These are phyloP conservation scores for Kalanchoe fedtschenkoi DNA, from an alignment of 164 flowering plant species.

Conservation along the genomic window DNA sequence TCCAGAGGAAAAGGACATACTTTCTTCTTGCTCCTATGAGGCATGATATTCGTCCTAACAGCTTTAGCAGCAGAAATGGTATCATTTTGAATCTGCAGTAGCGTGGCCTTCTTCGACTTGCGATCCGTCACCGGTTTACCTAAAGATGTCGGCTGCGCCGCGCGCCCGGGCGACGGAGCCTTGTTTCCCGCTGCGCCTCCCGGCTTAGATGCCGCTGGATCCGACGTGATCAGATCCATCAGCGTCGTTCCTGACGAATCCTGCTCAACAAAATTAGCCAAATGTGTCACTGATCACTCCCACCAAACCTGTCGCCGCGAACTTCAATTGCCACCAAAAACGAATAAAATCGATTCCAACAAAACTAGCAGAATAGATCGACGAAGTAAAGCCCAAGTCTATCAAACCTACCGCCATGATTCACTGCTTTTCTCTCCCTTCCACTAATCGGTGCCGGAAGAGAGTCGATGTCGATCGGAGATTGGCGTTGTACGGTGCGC, in stretches of 20 bases:
- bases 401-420: not conserved
- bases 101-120: constrained; percentile 47
- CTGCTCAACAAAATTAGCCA: constrained; percentile 15
- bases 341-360: not conserved
- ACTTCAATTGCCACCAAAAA: not conserved
- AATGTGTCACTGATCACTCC: not conserved
- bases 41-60: constrained; percentile 61
- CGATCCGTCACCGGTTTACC: constrained; percentile 48
- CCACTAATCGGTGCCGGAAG: not conserved
- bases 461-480: not conserved
- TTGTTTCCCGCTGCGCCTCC: constrained; percentile 15
- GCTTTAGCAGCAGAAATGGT: constrained; percentile 89
- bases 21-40: constrained; percentile 65
- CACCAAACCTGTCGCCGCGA: not conserved
- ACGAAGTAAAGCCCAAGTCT: not conserved
- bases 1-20: constrained; percentile 12
- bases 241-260: constrained; percentile 84
- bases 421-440: not conserved
- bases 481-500: not conserved
- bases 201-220: constrained; percentile 43
- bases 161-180: constrained; percentile 17
- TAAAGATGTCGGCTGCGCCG: constrained; percentile 16
- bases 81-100: constrained; percentile 91
- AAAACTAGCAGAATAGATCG: not conserved
- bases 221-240: constrained; percentile 96